Conservation (phyloP, 257 asterid genomes). For the Gardenia jasminoides region DNA sequence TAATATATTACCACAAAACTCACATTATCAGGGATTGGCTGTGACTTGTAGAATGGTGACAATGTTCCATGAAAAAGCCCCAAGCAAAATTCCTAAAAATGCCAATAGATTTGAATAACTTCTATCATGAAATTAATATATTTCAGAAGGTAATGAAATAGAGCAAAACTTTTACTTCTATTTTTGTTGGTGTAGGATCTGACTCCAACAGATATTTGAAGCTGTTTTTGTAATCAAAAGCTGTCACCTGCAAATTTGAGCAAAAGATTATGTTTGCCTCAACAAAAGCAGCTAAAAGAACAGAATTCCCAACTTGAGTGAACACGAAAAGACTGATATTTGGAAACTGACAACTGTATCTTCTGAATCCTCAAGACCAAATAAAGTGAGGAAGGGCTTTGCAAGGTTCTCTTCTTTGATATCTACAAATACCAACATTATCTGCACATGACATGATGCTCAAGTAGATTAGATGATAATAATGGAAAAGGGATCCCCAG, state of each 20-base stretch:
- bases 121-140: slow-evolving; percentile 5
- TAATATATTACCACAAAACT: slow-evolving; percentile 28
- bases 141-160: slow-evolving; percentile 19
- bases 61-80: slow-evolving; percentile 53
- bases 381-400: slow-evolving; percentile 85
- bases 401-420: slow-evolving; percentile 77
- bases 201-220: slow-evolving; percentile 67
- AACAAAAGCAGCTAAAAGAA: slow-evolving; percentile 3
- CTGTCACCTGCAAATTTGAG: slow-evolving; percentile 45
- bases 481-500: slow-evolving; percentile 12
- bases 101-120: slow-evolving; percentile 13
- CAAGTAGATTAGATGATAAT: slow-evolving; percentile 7
- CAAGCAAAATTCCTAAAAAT: slow-evolving; percentile 72
- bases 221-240: slow-evolving; percentile 65
- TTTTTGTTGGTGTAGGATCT: slow-evolving; percentile 53
- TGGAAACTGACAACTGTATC: slow-evolving; percentile 48
- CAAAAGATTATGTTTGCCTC: neutral
- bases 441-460: slow-evolving; percentile 43
- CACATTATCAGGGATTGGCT: slow-evolving; percentile 73
- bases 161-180: slow-evolving; percentile 47
- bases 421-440: slow-evolving; percentile 50
- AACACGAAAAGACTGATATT: neutral
- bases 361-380: slow-evolving; percentile 79
- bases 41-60: slow-evolving; percentile 78
- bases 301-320: slow-evolving; percentile 14